Percentiles rank a stretch among this genome's conserved stretches.
Conservation (phyloP, 345 rosid species). For the Cardiospermum halicacabum region DNA sequence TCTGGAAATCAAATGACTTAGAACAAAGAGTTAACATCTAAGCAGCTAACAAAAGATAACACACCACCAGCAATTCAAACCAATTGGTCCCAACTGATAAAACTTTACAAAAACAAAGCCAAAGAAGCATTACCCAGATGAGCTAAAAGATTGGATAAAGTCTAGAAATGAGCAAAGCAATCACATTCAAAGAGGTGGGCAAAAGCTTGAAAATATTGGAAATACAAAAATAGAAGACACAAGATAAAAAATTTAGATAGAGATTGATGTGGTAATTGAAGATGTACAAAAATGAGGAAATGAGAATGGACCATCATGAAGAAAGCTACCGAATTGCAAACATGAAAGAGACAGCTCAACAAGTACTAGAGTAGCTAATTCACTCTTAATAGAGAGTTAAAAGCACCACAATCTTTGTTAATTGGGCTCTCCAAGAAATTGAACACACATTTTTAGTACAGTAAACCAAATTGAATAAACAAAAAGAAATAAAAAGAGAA, state of each 20-base stretch:
- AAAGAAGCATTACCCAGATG: slow-evolving; percentile 21
- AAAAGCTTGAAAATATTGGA: neutral
- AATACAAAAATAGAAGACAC: slow-evolving; percentile 17
- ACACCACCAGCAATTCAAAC: neutral
- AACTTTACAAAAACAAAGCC: slow-evolving; percentile 1
- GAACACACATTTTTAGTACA: neutral
- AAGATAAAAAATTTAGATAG: slow-evolving; percentile 8
- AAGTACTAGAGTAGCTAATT: slow-evolving; percentile 16
- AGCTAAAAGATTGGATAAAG: slow-evolving; percentile 17
- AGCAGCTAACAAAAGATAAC: slow-evolving; percentile 8
- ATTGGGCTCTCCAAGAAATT: slow-evolving; percentile 17
- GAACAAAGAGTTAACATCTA: neutral
- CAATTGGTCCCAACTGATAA: neutral
- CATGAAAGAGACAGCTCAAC: slow-evolving; percentile 61
- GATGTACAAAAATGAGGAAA: slow-evolving; percentile 10
- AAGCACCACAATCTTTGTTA: neutral
- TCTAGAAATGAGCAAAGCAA: slow-evolving; percentile 9
- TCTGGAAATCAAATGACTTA: neutral
- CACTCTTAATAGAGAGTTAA: slow-evolving; percentile 12
- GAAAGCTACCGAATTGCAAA: slow-evolving; percentile 58
- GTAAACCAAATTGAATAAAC: neutral
- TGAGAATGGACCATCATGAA: slow-evolving; percentile 34
- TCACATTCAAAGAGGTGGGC: slow-evolving; percentile 1
- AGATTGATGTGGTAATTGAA: slow-evolving; percentile 12
- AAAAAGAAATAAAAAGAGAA: neutral